Conservation (phyloP, 2,329 filamentous ascomycete genomes). For the Magnaporthiopsis poae region DNA sequence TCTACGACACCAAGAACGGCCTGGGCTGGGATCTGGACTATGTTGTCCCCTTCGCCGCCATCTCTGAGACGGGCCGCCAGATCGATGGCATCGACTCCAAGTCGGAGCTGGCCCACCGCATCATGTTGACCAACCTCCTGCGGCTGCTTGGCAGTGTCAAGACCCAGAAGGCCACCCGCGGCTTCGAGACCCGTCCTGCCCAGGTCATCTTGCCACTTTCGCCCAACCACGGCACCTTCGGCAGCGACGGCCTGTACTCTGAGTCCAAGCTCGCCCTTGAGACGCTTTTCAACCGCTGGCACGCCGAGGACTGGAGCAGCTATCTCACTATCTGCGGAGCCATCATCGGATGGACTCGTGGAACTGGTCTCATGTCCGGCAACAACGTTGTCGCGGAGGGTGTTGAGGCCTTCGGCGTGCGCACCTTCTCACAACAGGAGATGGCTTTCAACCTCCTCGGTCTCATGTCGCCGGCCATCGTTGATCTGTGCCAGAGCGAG, state of each 20-base stretch:
- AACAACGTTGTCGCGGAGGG: slow-evolving; percentile 97
- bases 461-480: slow-evolving; percentile 86
- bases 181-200: slow-evolving; percentile 88
- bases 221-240: slow-evolving; percentile 96
- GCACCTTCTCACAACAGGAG: slow-evolving; percentile 97
- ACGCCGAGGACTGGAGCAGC: slow-evolving; percentile 27
- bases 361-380: slow-evolving; percentile 62
- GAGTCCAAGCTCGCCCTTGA: slow-evolving; percentile 34
- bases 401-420: slow-evolving; percentile 90
- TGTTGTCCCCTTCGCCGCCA: slow-evolving; percentile 91
- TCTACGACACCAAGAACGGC: slow-evolving; percentile 91
- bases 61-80: slow-evolving; percentile 93
- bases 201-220: slow-evolving; percentile 94
- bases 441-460: slow-evolving; percentile 99
- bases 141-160: slow-evolving; percentile 87
- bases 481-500: slow-evolving; percentile 89
- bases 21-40: slow-evolving; percentile 97
- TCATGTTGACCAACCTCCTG: slow-evolving; percentile 96
- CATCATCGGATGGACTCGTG: slow-evolving; percentile 35
- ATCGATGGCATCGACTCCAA: slow-evolving; percentile 95
- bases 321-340: slow-evolving; percentile 30
- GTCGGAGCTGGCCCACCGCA: slow-evolving; percentile 93
- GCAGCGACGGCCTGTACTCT: slow-evolving; percentile 84
- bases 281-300: slow-evolving; percentile 23
- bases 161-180: slow-evolving; percentile 74